These are phyloP conservation scores for Sporothrix curviconia DNA, from an alignment of 2,329 filamentous ascomycete genomes.

Conservation along the genomic window DNA sequence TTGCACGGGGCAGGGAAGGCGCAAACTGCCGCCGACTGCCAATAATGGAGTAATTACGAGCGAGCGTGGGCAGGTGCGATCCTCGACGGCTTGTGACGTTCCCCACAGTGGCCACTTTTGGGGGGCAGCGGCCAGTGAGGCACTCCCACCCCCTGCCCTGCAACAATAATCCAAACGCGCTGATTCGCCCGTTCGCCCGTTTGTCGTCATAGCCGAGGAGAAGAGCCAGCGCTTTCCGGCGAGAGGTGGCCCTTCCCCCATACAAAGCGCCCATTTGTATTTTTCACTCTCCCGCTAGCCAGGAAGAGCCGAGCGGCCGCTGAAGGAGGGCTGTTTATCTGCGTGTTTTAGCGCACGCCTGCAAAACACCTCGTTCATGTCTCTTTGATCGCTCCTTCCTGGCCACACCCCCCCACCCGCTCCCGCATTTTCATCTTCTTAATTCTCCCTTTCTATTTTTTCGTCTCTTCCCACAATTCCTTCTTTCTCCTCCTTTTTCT, in stretches of 20 bases:
- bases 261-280: not conserved
- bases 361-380: constrained; percentile 27
- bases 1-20: not conserved
- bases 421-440: constrained; percentile 14
- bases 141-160: constrained; percentile 5
- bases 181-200: constrained; percentile 24
- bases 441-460: constrained; percentile 13
- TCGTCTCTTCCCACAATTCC: constrained; percentile 15
- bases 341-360: constrained; percentile 20
- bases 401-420: constrained; percentile 6
- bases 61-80: not conserved
- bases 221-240: constrained; percentile 7
- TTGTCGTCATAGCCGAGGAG: constrained; percentile 27
- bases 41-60: not conserved
- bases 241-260: constrained; percentile 15
- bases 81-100: constrained; percentile 13
- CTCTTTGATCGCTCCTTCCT: not conserved
- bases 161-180: constrained; percentile 23
- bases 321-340: constrained; percentile 13
- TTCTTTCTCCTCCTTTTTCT: constrained; percentile 12
- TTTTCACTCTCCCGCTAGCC: constrained; percentile 16
- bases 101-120: not conserved
- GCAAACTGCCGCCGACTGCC: not conserved
- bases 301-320: constrained; percentile 16
- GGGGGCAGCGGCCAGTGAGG: not conserved